These are phyloP conservation scores for Ecytonucleospora hepatopenaei DNA, from an alignment of 371 early-diverging fungal species.

Conservation along the genomic window DNA sequence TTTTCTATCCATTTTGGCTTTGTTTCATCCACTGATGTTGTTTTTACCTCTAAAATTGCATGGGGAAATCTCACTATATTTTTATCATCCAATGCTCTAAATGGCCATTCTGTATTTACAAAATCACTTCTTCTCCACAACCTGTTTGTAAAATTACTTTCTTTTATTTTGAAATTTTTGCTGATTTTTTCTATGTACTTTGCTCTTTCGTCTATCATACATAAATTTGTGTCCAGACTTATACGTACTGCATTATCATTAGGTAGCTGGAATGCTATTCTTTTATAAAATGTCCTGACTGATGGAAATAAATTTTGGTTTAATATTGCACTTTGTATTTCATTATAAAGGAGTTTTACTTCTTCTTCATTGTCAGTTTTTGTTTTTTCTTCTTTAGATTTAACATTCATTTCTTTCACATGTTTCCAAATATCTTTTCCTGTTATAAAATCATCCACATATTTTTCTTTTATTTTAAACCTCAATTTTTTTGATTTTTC, in stretches of 20 bases:
- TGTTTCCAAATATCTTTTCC: conserved; percentile 70
- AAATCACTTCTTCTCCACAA: conserved; percentile 82
- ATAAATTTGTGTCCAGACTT: conserved; percentile 85
- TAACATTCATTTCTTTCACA: conserved; percentile 60
- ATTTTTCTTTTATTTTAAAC: conserved; percentile 80
- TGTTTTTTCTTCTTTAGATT: too few relatives aligned
- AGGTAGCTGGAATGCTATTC: conserved; percentile 95
- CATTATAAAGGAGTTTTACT: conserved; percentile 63
- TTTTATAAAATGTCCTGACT: conserved; percentile 84
- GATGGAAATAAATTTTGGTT: conserved; percentile 68
- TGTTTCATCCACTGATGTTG: conserved; percentile 69
- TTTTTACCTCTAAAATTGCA: conserved; percentile 90
- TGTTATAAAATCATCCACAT: conserved; percentile 68
- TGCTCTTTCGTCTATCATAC: conserved; percentile 81
- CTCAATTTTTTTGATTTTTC: conserved; percentile 75
- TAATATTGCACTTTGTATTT: conserved; percentile 68
- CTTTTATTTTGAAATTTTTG: background rate
- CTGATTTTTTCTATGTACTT: conserved; percentile 58
- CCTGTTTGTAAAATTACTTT: background rate
- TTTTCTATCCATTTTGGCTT: conserved; percentile 85
- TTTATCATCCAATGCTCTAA: conserved; percentile 63
- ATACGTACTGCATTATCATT: conserved; percentile 91
- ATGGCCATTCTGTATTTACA: conserved; percentile 74
- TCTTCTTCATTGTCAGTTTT: conserved; percentile 66
- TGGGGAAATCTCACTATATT: conserved; percentile 84